Base-by-base conservation (phyloP, 805 yeast species). In the Schwanniomyces sp. region DNA sequence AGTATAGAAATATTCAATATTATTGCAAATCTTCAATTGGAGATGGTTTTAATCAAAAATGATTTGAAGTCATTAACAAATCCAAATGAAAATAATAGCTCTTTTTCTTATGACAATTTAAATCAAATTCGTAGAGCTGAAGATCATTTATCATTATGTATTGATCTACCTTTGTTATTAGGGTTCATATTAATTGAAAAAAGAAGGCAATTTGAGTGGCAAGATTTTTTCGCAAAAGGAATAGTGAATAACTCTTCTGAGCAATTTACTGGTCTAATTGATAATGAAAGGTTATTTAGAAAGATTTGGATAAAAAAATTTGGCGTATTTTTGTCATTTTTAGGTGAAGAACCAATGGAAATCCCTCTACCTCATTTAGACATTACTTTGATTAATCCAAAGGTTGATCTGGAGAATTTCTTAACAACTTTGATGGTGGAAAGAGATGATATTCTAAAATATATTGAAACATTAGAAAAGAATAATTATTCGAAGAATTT, bases 161-260 rank as follows among this genome's bases (percentile, higher is more conserved):
- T 80, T 11, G 94, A 88, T 59, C 59, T 88, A 25, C 96, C 96
- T 0, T 59, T 86, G 10, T 64, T 86, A 1, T 85, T 86, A 60
- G 94, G 94, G 1, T 69, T 85, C n/a, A 77, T 81, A 62, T 51
- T 85, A 2, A 74, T 86, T 41, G 91, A 87, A 52, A 73, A 69
- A 40, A 67, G 85, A 43, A 70, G 89, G 43, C 79, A 86, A 53
- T 66, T 69, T 41, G 80, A 79, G 53, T 85, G 90, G 87, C 63
- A 63, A 42, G 76, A 73, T 49, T 71, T 65, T 59, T 59, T 59
- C 49, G 62, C 72, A n/a, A 55, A 63, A 60, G 69, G 75, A n/a
- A 49, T 78, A 37, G 66, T 63, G 50, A 46, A 60, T 28, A 75
- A 73, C 44, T 64, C 82, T 0, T 72, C 82, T 25, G 91, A 84